A percentile compares a stretch with the other conserved stretches of the same genome.
Evolutionary conservation across 352 stramenopile genomes (phyloP).

Genomic region (Phytophthora uliginosa): DNA sequence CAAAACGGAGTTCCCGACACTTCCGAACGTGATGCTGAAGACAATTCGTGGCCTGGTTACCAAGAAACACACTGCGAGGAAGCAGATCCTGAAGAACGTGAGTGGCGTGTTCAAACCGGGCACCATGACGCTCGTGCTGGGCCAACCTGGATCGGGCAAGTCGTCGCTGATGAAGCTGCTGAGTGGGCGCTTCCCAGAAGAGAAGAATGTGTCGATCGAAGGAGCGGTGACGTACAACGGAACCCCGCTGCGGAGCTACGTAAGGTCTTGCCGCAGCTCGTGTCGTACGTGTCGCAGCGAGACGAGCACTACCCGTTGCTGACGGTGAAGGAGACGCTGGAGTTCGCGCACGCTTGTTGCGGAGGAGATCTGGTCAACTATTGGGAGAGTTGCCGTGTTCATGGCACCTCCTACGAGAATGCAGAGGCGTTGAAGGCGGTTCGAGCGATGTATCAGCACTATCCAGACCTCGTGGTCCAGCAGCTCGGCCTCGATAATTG

Average conservation of each 20-base stretch:
- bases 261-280: conserved; percentile 16
- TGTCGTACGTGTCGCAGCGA: conserved; percentile 22
- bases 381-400: conserved; percentile 9
- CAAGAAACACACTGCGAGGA: conserved; percentile 8
- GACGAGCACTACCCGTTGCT: conserved; percentile 23
- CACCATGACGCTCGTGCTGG: conserved; percentile 20
- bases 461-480: conserved; percentile 19
- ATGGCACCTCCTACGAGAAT: conserved; percentile 18
- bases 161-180: conserved; percentile 34
- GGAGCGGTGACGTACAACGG: conserved; percentile 28
- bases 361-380: conserved; percentile 16
- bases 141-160: conserved; percentile 28
- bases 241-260: background rate
- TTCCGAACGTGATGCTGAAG: conserved; percentile 13
- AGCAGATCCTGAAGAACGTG: conserved; percentile 21
- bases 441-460: conserved; percentile 21
- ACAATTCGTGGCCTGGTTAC: background rate
- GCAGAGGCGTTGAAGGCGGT: conserved; percentile 11
- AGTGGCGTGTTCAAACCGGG: conserved; percentile 23
- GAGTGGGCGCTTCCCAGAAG: conserved; percentile 11
- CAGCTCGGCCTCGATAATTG: conserved; percentile 26
- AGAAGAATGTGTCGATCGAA: conserved; percentile 19
- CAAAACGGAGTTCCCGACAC: conserved; percentile 15
- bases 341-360: conserved; percentile 21
- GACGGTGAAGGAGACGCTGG: conserved; percentile 22